Evolutionary conservation across 768 basidiomycete species (phyloP), one percentile per base, ranked within the genome.

Genomic region (Lanmaoa rubissima): DNA sequence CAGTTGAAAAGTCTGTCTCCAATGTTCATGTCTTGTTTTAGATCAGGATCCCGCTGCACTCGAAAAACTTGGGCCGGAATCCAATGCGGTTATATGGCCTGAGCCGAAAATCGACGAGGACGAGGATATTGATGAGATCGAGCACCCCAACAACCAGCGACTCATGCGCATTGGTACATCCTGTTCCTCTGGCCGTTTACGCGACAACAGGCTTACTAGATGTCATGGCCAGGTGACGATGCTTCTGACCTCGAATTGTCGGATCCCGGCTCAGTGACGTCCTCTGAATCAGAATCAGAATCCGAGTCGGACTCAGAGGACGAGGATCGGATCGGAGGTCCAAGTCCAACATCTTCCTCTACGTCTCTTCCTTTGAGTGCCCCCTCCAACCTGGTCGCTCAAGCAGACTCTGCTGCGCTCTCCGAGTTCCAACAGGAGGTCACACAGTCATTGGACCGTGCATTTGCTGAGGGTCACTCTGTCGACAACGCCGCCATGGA

Each of bases 401-500:
- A 77, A 38, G 66, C 71, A 14, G 75, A 74, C 40, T 68, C 75
- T 13, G 78, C 78, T 61, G 79, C 78, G 1, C 82, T 87, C 51
- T 73, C 76, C 44, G 92, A 95, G 66, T 96, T 95, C 75, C 78
- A 72, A 42, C 76, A 74, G 32, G 93, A 94, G 67, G 91, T 90
- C 51, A 75, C 75, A n/a, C 87, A 88, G 59, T 94, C 93, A 19
- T 82, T 99, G 48, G 90, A 92, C 53, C 88, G 96, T 57, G 95
- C 95, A 26, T 95, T 96, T 71, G 80, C 86, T 10, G 96, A 99
- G 73, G 87, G 82, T 3, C 94, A 97, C 74, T 88, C 87, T 12
- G 87, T 96, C 45, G 93, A 96, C 63, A 94, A 97, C 70, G 94
- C 94, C 1, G 81, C 91, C 1, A 89, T 98, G 59, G 96, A 98